Conservation (phyloP, 345 rosid genomes). For the Heritiera fomes region DNA sequence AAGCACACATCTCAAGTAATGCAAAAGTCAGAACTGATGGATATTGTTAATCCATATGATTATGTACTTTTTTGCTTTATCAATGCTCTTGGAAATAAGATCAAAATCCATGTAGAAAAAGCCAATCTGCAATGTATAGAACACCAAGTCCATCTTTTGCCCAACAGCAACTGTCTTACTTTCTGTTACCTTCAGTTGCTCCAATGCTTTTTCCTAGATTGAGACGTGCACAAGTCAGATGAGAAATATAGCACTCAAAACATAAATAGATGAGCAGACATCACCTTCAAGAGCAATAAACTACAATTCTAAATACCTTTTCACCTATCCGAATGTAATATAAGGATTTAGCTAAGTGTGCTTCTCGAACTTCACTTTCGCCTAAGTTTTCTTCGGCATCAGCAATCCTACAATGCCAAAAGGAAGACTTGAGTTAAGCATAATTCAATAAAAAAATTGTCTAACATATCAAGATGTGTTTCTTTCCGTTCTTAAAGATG, state of each 20-base stretch:
- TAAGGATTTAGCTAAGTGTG: slow-evolving; percentile 93
- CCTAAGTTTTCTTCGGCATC: slow-evolving; percentile 98
- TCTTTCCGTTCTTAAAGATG: neutral
- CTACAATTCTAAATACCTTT: slow-evolving; percentile 49
- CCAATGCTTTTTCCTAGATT: slow-evolving; percentile 83
- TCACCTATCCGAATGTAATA: slow-evolving; percentile 83
- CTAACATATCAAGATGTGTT: neutral
- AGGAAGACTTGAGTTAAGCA: neutral
- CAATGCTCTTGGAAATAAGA: slow-evolving; percentile 91
- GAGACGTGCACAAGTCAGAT: slow-evolving; percentile 13
- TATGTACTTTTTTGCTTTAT: slow-evolving; percentile 88
- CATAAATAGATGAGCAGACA: slow-evolving; percentile 10
- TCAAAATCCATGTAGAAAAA: slow-evolving; percentile 97
- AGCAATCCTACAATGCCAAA: slow-evolving; percentile 62
- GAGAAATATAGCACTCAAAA: slow-evolving; percentile 16
- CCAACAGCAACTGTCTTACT: slow-evolving; percentile 98
- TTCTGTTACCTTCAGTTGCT: slow-evolving; percentile 91
- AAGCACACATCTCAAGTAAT: neutral
- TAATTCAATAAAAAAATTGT: neutral
- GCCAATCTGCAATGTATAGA: slow-evolving; percentile 81
- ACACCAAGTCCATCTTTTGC: slow-evolving; percentile 95
- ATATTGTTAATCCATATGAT: slow-evolving; percentile 16
- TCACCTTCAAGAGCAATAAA: slow-evolving; percentile 12
- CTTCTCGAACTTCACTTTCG: slow-evolving; percentile 98
- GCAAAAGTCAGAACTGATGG: slow-evolving; percentile 11